Conservation (phyloP, 2,329 filamentous ascomycete species). For the Tolypocladium album region DNA sequence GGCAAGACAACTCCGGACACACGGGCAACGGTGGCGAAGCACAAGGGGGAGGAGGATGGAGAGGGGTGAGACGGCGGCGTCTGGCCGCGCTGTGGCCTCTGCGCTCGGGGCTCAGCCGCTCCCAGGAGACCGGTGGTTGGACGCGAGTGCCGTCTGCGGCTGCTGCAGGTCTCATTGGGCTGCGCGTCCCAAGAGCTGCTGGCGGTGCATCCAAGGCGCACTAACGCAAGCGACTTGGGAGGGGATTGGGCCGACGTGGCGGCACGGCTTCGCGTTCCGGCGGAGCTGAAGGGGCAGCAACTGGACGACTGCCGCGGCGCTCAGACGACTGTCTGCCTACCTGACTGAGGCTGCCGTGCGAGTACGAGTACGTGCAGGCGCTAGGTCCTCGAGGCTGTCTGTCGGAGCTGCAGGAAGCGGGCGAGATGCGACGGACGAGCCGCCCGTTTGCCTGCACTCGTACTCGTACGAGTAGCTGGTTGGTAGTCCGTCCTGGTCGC, state of each 20-base stretch:
- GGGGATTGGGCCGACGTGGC: not conserved
- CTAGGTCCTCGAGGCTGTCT: not conserved
- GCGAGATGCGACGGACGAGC: not conserved
- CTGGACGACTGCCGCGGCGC: too few relatives aligned
- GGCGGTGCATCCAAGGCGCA: not conserved
- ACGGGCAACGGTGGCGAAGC: too few relatives aligned
- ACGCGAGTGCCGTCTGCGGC: not conserved
- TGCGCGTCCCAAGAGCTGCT: not conserved
- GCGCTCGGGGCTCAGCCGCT: not conserved
- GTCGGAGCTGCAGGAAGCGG: not conserved
- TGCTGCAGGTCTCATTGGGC: not conserved
- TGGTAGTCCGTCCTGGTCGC: not conserved
- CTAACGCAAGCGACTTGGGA: not conserved
- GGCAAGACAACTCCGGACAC: too few relatives aligned
- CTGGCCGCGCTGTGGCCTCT: too few relatives aligned
- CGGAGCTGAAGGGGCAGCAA: too few relatives aligned
- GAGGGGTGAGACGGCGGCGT: too few relatives aligned
- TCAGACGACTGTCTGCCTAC: too few relatives aligned
- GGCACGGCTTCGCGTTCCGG: not conserved
- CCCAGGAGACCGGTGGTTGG: not conserved
- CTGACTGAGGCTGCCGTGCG: too few relatives aligned
- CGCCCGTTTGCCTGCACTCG: not conserved
- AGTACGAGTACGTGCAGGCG: not conserved
- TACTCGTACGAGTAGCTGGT: too few relatives aligned
- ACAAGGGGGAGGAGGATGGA: not conserved